These are phyloP conservation scores for Cytospora piceae DNA, from an alignment of 2,329 filamentous ascomycete species.

Conservation along the genomic window DNA sequence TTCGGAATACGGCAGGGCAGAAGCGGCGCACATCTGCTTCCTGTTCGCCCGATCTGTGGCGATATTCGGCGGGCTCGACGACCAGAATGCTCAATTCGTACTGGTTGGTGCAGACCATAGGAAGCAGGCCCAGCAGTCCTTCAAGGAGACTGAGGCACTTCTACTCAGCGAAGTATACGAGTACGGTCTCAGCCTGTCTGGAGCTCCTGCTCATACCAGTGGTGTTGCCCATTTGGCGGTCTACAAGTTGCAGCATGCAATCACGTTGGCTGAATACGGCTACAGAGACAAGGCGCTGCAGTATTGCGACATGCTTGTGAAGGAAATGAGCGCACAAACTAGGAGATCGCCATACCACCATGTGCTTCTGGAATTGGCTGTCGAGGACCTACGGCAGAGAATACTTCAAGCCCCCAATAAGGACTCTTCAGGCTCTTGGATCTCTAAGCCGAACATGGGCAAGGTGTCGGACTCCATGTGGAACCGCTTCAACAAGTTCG, in stretches of 20 bases:
- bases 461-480: conserved; percentile 91
- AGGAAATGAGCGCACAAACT: conserved; percentile 78
- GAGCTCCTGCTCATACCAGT: conserved; percentile 55
- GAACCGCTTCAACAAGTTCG: conserved; percentile 95
- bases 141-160: conserved; percentile 82
- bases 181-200: conserved; percentile 77
- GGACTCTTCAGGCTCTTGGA: conserved; percentile 83
- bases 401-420: conserved; percentile 79
- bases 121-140: conserved; percentile 70
- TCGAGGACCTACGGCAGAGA: conserved; percentile 83
- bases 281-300: conserved; percentile 80
- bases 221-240: conserved; percentile 80
- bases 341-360: conserved; percentile 88
- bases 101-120: conserved; percentile 85
- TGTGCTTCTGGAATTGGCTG: conserved; percentile 68
- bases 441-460: conserved; percentile 93
- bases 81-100: conserved; percentile 76
- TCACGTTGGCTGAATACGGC: conserved; percentile 81
- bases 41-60: conserved; percentile 76
- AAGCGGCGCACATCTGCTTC: conserved; percentile 93
- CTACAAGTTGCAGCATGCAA: conserved; percentile 90
- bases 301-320: conserved; percentile 85
- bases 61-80: conserved; percentile 81
- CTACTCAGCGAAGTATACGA: conserved; percentile 96
- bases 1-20: conserved; percentile 80